Conservation (phyloP, 73 alveolate genomes). For the Paramecium octaurelia region DNA sequence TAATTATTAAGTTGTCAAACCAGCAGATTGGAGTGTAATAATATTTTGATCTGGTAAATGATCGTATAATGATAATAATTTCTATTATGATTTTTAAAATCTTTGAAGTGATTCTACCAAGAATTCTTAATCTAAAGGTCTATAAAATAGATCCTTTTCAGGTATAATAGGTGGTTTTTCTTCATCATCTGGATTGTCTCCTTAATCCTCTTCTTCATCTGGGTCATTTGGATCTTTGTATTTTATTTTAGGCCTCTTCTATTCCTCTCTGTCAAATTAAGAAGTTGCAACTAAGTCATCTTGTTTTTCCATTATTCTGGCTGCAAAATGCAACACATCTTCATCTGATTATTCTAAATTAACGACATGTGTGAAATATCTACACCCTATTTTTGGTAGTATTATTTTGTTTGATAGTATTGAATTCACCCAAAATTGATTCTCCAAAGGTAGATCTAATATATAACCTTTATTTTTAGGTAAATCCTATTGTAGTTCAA, state of each 20-base stretch:
- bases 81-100: conserved; percentile 44
- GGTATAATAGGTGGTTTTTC: conserved; percentile 76
- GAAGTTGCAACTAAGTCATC: conserved; percentile 64
- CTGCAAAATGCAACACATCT: conserved; percentile 50
- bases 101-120: conserved; percentile 64
- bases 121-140: conserved; percentile 73
- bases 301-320: conserved; percentile 51
- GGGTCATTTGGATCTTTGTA: conserved; percentile 80
- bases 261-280: conserved; percentile 83
- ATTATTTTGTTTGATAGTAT: conserved; percentile 35
- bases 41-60: conserved; percentile 81
- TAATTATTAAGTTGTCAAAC: conserved; percentile 82
- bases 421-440: conserved; percentile 46
- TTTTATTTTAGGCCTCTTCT: conserved; percentile 81
- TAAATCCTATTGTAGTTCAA: conserved; percentile 24
- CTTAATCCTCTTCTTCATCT: conserved; percentile 84
- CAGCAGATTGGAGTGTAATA: conserved; percentile 82
- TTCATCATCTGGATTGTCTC: conserved; percentile 87
- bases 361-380: conserved; percentile 57
- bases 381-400: conserved; percentile 55
- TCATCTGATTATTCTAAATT: conserved; percentile 26
- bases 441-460: conserved; percentile 58
- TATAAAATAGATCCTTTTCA: conserved; percentile 84
- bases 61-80: conserved; percentile 72
- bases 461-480: conserved; percentile 59